Evolutionary conservation across 2,329 filamentous ascomycete species (phyloP).

Genomic region (Falciphora oryzae): DNA sequence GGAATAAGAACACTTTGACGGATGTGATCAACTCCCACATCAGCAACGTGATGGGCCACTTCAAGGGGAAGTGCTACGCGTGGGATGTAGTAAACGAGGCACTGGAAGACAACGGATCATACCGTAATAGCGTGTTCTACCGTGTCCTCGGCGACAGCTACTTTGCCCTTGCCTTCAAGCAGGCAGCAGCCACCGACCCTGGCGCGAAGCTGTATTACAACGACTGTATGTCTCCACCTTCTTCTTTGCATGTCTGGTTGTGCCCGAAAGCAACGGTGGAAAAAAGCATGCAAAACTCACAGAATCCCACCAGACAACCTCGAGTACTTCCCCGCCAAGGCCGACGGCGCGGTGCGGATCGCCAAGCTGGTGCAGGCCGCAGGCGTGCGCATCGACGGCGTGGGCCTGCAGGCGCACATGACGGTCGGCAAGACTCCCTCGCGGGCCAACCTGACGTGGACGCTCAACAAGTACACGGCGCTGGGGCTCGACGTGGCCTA

Average conservation of each 20-base stretch:
- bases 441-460: constrained; percentile 28
- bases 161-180: constrained; percentile 41
- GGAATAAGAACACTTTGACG: constrained; percentile 46
- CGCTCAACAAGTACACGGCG: constrained; percentile 33
- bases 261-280: too few species aligned
- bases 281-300: background rate
- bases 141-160: constrained; percentile 39
- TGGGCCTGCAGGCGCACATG: constrained; percentile 47
- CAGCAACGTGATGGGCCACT: constrained; percentile 38
- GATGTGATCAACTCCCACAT: constrained; percentile 47
- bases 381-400: constrained; percentile 42
- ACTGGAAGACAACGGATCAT: constrained; percentile 42
- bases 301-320: constrained; percentile 31
- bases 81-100: constrained; percentile 53
- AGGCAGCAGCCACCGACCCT: constrained; percentile 35
- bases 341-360: constrained; percentile 25
- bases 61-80: constrained; percentile 39
- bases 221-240: constrained; percentile 29
- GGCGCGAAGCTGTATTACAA: constrained; percentile 46
- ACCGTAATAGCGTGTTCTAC: constrained; percentile 37
- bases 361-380: constrained; percentile 24
- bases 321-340: constrained; percentile 32
- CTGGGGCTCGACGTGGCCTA: constrained; percentile 42
- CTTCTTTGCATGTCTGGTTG: background rate
- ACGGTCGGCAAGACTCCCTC: constrained; percentile 36